Percentiles rank a stretch among this genome's conserved stretches.
Conservation (phyloP, 176 grass and related monocot species). For the Zoysia japonica region DNA sequence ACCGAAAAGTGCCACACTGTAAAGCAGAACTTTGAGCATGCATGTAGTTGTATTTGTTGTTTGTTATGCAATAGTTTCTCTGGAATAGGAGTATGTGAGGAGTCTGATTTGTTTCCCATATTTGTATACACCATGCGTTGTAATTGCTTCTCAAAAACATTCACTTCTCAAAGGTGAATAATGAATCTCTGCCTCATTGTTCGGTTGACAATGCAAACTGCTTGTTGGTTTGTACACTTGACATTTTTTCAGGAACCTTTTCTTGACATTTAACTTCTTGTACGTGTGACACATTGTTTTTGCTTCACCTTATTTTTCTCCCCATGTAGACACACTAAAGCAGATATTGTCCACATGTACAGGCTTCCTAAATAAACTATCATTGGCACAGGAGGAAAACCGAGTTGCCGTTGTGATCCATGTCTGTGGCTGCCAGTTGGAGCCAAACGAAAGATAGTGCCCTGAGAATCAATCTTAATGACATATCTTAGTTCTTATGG, state of each 20-base stretch:
- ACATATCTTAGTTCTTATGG: background rate
- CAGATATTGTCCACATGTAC: background rate
- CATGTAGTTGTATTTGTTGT: background rate
- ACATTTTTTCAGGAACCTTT: background rate
- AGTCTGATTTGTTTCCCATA: conserved; percentile 14
- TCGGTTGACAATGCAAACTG: background rate
- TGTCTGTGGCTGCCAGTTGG: conserved; percentile 40
- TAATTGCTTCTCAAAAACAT: background rate
- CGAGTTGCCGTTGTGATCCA: background rate
- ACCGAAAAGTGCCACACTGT: conserved; percentile 8
- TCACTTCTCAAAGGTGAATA: background rate
- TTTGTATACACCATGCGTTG: background rate
- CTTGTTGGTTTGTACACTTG: background rate
- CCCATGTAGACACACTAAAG: background rate
- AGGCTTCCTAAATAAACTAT: background rate
- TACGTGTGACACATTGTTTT: background rate
- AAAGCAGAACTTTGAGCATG: conserved; percentile 24
- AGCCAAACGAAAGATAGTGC: background rate
- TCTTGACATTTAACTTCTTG: background rate
- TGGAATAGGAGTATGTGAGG: background rate
- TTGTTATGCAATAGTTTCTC: conserved; percentile 18
- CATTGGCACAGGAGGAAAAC: background rate
- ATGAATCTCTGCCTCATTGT: background rate
- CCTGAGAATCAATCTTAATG: background rate
- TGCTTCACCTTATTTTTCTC: background rate